Conservation (phyloP, 345 rosid species). For the Populus ilicifolia region DNA sequence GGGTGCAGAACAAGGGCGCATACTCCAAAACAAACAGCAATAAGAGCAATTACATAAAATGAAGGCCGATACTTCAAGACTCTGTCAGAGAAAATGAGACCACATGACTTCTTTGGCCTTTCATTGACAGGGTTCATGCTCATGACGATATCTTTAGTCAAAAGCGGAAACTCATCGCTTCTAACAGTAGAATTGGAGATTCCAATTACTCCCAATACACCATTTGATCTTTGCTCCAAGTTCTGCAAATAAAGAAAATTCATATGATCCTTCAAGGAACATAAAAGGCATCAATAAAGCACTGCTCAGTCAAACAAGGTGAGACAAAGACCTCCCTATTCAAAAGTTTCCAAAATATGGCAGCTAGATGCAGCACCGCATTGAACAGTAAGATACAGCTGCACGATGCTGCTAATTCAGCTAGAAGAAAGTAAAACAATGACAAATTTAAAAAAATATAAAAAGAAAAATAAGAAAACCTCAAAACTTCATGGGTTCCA, state of each 20-base stretch:
- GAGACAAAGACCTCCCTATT: not conserved
- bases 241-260: slow-evolving; percentile 41
- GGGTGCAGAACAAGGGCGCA: slow-evolving; percentile 77
- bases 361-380: not conserved
- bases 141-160: slow-evolving; percentile 50
- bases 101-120: slow-evolving; percentile 41
- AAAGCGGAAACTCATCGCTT: slow-evolving; percentile 46
- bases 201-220: slow-evolving; percentile 15
- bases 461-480: not conserved
- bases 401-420: not conserved
- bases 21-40: slow-evolving; percentile 61
- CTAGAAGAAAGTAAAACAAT: not conserved
- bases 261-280: not conserved
- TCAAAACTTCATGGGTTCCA: not conserved
- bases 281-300: not conserved
- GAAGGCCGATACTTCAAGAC: slow-evolving; percentile 45
- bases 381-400: not conserved
- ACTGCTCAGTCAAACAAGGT: not conserved
- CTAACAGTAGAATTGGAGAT: slow-evolving; percentile 17
- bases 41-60: slow-evolving; percentile 33
- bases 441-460: not conserved
- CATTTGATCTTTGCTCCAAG: slow-evolving; percentile 28
- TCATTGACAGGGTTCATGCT: slow-evolving; percentile 37
- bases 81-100: slow-evolving; percentile 24
- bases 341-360: not conserved